A percentile compares a stretch with the other conserved stretches of the same genome.
These are phyloP conservation scores for Vitis labrusca DNA, from an alignment of 164 flowering plant species.

Conservation along the genomic window DNA sequence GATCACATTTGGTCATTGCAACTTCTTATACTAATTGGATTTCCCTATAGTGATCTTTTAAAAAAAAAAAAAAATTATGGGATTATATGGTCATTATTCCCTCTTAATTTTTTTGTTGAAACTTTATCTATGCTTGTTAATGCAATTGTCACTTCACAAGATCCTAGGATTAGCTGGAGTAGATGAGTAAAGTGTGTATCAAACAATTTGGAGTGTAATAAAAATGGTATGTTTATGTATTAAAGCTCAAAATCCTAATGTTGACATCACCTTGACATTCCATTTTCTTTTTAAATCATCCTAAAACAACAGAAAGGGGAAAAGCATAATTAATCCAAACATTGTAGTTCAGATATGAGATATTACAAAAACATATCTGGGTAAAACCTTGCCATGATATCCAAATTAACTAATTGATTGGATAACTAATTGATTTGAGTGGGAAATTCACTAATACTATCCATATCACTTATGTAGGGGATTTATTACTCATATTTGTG, in stretches of 20 bases:
- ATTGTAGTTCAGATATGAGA: conserved; percentile 93
- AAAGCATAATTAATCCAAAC: conserved; percentile 50
- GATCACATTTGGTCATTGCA: conserved; percentile 31
- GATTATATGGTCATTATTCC: conserved; percentile 76
- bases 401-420: conserved; percentile 8
- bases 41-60: conserved; percentile 60
- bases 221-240: conserved; percentile 58
- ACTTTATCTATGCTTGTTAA: conserved; percentile 56
- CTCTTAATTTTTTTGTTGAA: conserved; percentile 81
- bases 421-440: conserved; percentile 30
- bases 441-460: too few relatives aligned
- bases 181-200: conserved; percentile 57
- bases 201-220: conserved; percentile 54
- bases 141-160: conserved; percentile 69
- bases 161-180: conserved; percentile 82
- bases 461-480: too few relatives aligned
- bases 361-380: conserved; percentile 79
- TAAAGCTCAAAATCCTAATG: conserved; percentile 1
- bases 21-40: conserved; percentile 79
- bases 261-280: not conserved
- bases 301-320: conserved; percentile 61
- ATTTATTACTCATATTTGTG: too few relatives aligned
- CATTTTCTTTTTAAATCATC: conserved; percentile 24
- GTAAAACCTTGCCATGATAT: conserved; percentile 88
- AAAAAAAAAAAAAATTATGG: conserved; percentile 11